A percentile compares a stretch with the other conserved stretches of the same genome.
These are phyloP conservation scores for Tetrapisispora arboricola DNA, from an alignment of 805 yeast species.

Conservation along the genomic window DNA sequence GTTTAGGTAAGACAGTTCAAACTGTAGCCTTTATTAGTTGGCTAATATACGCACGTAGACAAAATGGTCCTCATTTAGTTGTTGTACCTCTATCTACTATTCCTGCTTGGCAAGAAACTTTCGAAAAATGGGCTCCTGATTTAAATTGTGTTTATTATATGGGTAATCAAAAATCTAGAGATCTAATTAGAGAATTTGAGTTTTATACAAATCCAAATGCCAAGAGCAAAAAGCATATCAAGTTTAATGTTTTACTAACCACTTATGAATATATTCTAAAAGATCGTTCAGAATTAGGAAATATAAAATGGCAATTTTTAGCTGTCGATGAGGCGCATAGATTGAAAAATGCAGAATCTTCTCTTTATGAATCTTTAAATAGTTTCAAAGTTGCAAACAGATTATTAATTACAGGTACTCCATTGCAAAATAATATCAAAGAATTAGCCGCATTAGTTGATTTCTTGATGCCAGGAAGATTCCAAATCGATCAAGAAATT, in stretches of 20 bases:
- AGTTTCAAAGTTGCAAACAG: constrained; percentile 79
- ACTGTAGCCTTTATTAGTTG: constrained; percentile 91
- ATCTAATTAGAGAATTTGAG: constrained; percentile 74
- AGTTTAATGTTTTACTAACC: constrained; percentile 84
- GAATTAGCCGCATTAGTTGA: constrained; percentile 92
- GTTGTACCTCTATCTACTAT: constrained; percentile 94
- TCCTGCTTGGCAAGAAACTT: constrained; percentile 99
- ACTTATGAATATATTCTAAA: constrained; percentile 94
- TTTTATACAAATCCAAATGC: constrained; percentile 52
- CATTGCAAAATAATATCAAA: constrained; percentile 88
- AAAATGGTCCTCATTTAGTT: constrained; percentile 92
- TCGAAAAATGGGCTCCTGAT: constrained; percentile 96
- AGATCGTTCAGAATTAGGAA: constrained; percentile 71
- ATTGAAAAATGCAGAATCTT: constrained; percentile 85
- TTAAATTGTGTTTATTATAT: constrained; percentile 83
- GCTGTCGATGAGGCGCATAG: constrained; percentile 99
- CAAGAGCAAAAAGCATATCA: constrained; percentile 47
- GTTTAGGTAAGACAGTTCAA: constrained; percentile 95
- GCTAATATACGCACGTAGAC: constrained; percentile 91
- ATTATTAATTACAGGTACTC: constrained; percentile 93
- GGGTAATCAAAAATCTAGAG: constrained; percentile 84
- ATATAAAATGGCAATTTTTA: constrained; percentile 85
- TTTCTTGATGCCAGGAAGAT: constrained; percentile 91
- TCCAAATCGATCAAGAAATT: constrained; percentile 84
- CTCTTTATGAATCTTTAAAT: constrained; percentile 77